These are phyloP conservation scores for Dentipellis fragilis DNA, from an alignment of 768 basidiomycete genomes.

Conservation along the genomic window DNA sequence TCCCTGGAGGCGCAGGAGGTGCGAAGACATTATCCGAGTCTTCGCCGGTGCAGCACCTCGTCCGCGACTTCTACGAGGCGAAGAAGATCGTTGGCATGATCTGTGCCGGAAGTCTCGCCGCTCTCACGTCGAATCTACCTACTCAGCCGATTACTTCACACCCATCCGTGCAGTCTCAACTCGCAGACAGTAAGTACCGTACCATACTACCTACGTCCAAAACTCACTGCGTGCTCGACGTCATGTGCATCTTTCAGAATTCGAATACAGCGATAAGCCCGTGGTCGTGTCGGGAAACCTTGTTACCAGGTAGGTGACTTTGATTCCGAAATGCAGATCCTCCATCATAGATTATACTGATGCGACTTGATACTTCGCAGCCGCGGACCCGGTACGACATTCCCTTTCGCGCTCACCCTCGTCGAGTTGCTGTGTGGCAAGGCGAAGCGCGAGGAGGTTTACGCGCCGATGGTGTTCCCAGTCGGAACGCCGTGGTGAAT, in stretches of 20 bases:
- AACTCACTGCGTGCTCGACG: not conserved
- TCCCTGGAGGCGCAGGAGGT: conserved; percentile 74
- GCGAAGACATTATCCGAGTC: conserved; percentile 62
- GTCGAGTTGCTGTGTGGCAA: conserved; percentile 61
- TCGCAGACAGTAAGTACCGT: conserved; percentile 39
- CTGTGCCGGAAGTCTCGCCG: conserved; percentile 57
- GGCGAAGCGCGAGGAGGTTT: conserved; percentile 50
- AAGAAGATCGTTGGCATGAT: conserved; percentile 73
- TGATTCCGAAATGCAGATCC: not conserved
- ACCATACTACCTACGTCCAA: not conserved
- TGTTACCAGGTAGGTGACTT: conserved; percentile 54
- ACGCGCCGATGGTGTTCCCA: conserved; percentile 67
- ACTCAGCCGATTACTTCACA: conserved; percentile 69
- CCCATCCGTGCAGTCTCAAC: conserved; percentile 51
- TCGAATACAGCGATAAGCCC: conserved; percentile 62
- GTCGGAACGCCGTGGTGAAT: conserved; percentile 21
- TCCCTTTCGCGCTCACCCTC: conserved; percentile 70
- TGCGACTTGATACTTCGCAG: conserved; percentile 24
- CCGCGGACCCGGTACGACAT: conserved; percentile 71
- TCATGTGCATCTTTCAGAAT: conserved; percentile 31
- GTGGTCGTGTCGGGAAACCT: conserved; percentile 67
- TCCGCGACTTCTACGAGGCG: conserved; percentile 42
- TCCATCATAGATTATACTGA: conserved; percentile 1
- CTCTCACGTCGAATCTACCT: conserved; percentile 49
- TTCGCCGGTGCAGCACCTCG: conserved; percentile 48